phyloP scores from a whole-genome alignment of 2,329 filamentous ascomycete genomes.

The Teratosphaeria pseudoeucalypti region DNA sequence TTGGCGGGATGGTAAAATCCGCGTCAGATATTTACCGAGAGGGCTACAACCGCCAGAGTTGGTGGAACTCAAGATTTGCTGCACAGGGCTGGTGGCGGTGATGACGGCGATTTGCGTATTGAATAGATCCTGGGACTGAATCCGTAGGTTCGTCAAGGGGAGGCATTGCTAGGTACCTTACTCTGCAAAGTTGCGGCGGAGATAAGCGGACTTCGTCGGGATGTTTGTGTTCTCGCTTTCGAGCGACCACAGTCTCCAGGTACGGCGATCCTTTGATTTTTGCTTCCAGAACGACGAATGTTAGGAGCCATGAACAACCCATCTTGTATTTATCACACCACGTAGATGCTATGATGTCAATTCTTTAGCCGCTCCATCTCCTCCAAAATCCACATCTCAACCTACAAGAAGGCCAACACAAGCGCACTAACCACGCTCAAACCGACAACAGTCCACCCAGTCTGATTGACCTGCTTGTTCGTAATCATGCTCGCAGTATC shows the following conservation, averaged over 20 bases:
- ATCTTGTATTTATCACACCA: background rate
- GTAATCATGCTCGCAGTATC: conserved; percentile 53
- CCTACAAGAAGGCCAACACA: conserved; percentile 28
- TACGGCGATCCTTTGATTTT: background rate
- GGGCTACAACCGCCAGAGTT: background rate
- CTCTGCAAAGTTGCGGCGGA: background rate
- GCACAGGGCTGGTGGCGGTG: background rate
- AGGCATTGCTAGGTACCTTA: background rate
- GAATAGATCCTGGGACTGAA: no score
- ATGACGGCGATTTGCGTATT: background rate
- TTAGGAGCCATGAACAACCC: background rate
- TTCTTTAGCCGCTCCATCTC: background rate
- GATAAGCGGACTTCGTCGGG: background rate
- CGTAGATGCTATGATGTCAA: background rate
- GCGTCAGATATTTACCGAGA: background rate
- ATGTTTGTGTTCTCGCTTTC: background rate
- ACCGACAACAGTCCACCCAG: conserved; percentile 54
- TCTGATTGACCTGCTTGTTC: conserved; percentile 55
- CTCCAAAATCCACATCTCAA: background rate
- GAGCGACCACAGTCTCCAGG: background rate
- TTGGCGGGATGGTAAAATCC: background rate
- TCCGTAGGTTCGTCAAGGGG: background rate
- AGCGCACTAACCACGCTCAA: conserved; percentile 42
- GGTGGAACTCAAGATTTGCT: background rate
- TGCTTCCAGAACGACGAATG: background rate